phyloP scores from a whole-genome alignment of 2,329 filamentous ascomycete species.

The Rhynchosporium graminicola region DNA sequence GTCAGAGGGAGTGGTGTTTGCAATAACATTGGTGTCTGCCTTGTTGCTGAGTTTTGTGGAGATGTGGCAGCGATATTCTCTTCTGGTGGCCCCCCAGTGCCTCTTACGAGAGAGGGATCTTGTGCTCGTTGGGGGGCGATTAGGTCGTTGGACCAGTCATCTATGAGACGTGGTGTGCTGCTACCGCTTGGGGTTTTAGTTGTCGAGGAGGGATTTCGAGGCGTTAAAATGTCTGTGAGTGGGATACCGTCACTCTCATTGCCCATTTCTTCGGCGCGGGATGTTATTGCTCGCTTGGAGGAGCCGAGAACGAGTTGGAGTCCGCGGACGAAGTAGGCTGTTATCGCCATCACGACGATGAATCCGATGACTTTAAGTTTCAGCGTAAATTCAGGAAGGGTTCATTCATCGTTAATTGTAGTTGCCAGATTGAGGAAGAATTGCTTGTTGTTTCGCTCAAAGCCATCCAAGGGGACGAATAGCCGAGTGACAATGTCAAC shows the following conservation, averaged over 20 bases:
- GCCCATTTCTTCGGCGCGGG: slow-evolving; percentile 54
- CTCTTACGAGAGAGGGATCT: slow-evolving; percentile 37
- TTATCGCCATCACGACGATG: slow-evolving; percentile 51
- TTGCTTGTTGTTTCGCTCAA: not conserved
- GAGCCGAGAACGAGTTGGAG: slow-evolving; percentile 54
- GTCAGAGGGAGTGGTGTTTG: slow-evolving; percentile 49
- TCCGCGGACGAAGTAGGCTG: slow-evolving; percentile 55
- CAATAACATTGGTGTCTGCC: slow-evolving; percentile 29
- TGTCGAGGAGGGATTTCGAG: slow-evolving; percentile 26
- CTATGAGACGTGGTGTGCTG: slow-evolving; percentile 18
- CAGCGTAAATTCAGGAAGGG: too few species aligned
- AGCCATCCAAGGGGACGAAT: not conserved
- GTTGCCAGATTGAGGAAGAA: not conserved
- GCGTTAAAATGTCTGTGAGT: slow-evolving; percentile 40
- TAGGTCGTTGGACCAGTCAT: slow-evolving; percentile 25
- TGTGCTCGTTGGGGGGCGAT: slow-evolving; percentile 33
- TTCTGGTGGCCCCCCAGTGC: slow-evolving; percentile 36
- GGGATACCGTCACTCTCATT: slow-evolving; percentile 51
- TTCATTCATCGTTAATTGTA: too few species aligned
- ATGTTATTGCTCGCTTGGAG: slow-evolving; percentile 53
- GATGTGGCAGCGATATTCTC: slow-evolving; percentile 12
- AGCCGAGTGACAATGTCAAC: not conserved
- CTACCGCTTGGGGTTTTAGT: slow-evolving; percentile 21
- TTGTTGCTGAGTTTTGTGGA: not conserved
- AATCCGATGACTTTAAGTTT: slow-evolving; percentile 54